Conservation (phyloP, 129 eudicot species). For the Rutidosis leptorrhynchoides region DNA sequence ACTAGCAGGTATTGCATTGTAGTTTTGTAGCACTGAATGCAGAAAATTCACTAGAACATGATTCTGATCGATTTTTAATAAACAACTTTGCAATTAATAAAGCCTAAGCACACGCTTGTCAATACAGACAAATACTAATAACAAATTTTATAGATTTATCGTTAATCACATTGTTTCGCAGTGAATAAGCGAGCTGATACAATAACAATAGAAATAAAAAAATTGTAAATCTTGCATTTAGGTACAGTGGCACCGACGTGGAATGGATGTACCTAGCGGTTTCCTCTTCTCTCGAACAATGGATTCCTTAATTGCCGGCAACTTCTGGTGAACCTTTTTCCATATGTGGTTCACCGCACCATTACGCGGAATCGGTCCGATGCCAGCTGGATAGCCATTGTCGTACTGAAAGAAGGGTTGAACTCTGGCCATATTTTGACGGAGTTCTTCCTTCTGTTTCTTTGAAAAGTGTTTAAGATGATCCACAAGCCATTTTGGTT, state of each 20-base stretch:
- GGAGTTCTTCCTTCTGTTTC: slow-evolving; percentile 47
- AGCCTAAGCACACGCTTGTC: no score
- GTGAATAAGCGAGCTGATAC: no score
- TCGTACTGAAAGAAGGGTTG: slow-evolving; percentile 67
- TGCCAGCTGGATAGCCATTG: slow-evolving; percentile 75
- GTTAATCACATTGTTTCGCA: no score
- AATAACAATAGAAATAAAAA: no score
- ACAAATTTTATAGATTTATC: no score
- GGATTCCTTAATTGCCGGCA: slow-evolving; percentile 79
- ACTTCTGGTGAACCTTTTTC: slow-evolving; percentile 75
- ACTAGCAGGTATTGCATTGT: no score
- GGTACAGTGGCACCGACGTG: slow-evolving; percentile 89
- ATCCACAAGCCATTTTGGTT: slow-evolving; percentile 64
- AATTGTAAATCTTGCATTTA: no score
- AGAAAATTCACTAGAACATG: no score
- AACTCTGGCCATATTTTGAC: slow-evolving; percentile 69
- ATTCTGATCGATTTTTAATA: no score
- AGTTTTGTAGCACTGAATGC: no score
- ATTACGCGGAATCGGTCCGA: slow-evolving; percentile 62
- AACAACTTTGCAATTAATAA: no score
- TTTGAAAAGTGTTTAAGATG: slow-evolving; percentile 57
- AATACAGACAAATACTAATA: no score
- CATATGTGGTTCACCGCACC: slow-evolving; percentile 93
- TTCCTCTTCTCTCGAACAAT: slow-evolving; percentile 68
- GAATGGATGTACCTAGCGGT: slow-evolving; percentile 63